Conservation (phyloP, 2,329 filamentous ascomycete genomes). For the Xylariaceae sp. region DNA sequence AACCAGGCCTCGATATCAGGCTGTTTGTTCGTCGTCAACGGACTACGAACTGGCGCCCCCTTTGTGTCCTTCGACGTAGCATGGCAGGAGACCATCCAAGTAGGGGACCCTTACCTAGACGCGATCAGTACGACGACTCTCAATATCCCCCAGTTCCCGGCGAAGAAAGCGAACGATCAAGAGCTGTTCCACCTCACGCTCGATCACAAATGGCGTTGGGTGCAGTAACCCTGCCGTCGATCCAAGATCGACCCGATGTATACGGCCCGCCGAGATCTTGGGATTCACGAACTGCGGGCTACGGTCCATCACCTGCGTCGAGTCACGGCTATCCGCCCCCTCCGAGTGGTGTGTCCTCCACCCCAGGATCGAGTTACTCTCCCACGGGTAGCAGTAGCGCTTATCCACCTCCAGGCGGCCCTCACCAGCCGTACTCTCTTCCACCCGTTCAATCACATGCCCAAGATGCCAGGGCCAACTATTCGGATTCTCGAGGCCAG, state of each 20-base stretch:
- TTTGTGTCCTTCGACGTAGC: slow-evolving; percentile 31
- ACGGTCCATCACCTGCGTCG: slow-evolving; percentile 41
- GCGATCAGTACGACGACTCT: slow-evolving; percentile 38
- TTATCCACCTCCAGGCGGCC: slow-evolving; percentile 25
- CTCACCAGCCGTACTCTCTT: slow-evolving; percentile 24
- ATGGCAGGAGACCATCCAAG: slow-evolving; percentile 39
- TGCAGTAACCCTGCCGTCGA: slow-evolving; percentile 47
- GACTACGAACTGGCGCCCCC: slow-evolving; percentile 31
- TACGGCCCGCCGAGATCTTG: slow-evolving; percentile 27
- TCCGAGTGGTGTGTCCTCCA: slow-evolving; percentile 21
- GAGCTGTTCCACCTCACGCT: slow-evolving; percentile 30
- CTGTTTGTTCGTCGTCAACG: slow-evolving; percentile 24
- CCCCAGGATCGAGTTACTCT: slow-evolving; percentile 26
- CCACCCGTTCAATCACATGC: slow-evolving; percentile 35
- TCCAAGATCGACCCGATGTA: slow-evolving; percentile 43
- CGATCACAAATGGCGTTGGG: slow-evolving; percentile 40
- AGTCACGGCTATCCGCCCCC: slow-evolving; percentile 46
- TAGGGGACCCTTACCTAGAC: slow-evolving; percentile 34
- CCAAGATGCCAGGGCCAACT: slow-evolving; percentile 31
- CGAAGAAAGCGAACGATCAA: slow-evolving; percentile 40
- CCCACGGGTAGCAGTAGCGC: slow-evolving; percentile 22
- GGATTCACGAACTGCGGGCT: slow-evolving; percentile 37
- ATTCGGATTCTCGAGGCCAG: slow-evolving; percentile 38
- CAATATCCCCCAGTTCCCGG: slow-evolving; percentile 42
- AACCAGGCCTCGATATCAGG: slow-evolving; percentile 11